Evolutionary conservation across 441 rosid species (phyloP).

Genomic region (Daphne laureola): DNA sequence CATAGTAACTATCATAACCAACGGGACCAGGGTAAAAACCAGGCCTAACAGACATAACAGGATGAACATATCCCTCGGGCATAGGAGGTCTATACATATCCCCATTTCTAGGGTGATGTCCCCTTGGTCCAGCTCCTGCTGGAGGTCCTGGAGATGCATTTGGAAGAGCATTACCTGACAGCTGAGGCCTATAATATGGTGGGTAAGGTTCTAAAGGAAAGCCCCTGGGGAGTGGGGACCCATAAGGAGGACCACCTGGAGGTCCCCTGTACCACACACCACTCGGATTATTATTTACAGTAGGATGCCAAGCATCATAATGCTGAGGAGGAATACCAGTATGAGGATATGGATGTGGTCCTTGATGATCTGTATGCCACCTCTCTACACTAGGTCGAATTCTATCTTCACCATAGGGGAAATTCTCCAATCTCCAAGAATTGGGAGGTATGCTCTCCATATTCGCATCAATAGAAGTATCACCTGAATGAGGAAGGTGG

Average conservation of each 20-base stretch:
- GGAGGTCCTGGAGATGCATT: slow-evolving; percentile 52
- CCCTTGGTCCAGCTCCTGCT: slow-evolving; percentile 69
- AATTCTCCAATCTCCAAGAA: slow-evolving; percentile 71
- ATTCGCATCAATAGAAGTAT: slow-evolving; percentile 31
- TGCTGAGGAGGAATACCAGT: slow-evolving; percentile 55
- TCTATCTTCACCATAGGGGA: slow-evolving; percentile 52
- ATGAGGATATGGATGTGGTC: slow-evolving; percentile 54
- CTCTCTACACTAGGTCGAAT: slow-evolving; percentile 43
- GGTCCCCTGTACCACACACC: slow-evolving; percentile 91
- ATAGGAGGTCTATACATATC: slow-evolving; percentile 77
- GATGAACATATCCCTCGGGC: slow-evolving; percentile 67
- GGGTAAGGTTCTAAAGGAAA: slow-evolving; percentile 88
- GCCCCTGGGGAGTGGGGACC: slow-evolving; percentile 65
- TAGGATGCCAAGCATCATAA: slow-evolving; percentile 72
- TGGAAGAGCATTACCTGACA: slow-evolving; percentile 43
- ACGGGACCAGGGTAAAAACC: slow-evolving; percentile 84
- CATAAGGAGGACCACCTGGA: slow-evolving; percentile 70
- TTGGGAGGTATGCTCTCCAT: slow-evolving; percentile 29
- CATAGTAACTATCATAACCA: slow-evolving; percentile 68
- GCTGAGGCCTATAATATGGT: slow-evolving; percentile 74
- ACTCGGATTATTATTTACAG: slow-evolving; percentile 73
- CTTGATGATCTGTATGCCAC: slow-evolving; percentile 61
- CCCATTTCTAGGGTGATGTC: slow-evolving; percentile 58
- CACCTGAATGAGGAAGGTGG: slow-evolving; percentile 21
- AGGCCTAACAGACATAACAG: slow-evolving; percentile 86